phyloP scores from a whole-genome alignment of 2,329 filamentous ascomycete species.

The Fusarium devonianum region DNA sequence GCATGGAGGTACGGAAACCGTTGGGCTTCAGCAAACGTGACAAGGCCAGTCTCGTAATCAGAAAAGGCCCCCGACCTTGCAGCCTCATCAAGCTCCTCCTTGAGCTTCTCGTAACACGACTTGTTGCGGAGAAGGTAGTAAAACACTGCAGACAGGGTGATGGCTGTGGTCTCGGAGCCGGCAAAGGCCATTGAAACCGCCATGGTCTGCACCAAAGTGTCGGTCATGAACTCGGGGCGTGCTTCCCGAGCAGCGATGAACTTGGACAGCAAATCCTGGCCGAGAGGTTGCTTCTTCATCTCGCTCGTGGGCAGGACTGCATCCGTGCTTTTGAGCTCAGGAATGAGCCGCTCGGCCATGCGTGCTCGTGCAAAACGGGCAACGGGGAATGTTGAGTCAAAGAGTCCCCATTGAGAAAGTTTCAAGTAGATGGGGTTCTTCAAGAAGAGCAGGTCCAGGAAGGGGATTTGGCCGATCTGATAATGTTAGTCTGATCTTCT shows the following conservation, averaged over 20 bases:
- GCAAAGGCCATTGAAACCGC: constrained; percentile 77
- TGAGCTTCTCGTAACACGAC: constrained; percentile 59
- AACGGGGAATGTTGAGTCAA: constrained; percentile 74
- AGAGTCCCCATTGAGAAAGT: constrained; percentile 70
- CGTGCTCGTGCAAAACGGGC: constrained; percentile 74
- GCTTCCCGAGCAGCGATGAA: constrained; percentile 73
- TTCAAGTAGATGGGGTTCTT: constrained; percentile 79
- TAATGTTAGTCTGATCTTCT: no score
- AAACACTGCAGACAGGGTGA: constrained; percentile 74
- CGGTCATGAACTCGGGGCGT: constrained; percentile 75
- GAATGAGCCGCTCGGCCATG: constrained; percentile 67
- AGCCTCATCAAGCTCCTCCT: constrained; percentile 68
- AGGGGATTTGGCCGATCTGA: constrained; percentile 76
- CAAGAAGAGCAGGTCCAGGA: constrained; percentile 71
- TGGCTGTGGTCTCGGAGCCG: constrained; percentile 81
- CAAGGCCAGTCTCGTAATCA: constrained; percentile 63
- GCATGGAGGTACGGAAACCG: constrained; percentile 79
- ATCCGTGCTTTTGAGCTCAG: constrained; percentile 49
- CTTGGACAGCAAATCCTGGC: constrained; percentile 72
- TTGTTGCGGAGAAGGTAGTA: constrained; percentile 76
- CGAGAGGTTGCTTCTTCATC: constrained; percentile 48
- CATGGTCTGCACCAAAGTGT: constrained; percentile 73
- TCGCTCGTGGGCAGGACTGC: constrained; percentile 45
- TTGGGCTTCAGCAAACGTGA: constrained; percentile 74
- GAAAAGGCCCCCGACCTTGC: constrained; percentile 59